These are phyloP conservation scores for Talaromyces liani DNA, from an alignment of 495 filamentous ascomycete species.

Conservation along the genomic window DNA sequence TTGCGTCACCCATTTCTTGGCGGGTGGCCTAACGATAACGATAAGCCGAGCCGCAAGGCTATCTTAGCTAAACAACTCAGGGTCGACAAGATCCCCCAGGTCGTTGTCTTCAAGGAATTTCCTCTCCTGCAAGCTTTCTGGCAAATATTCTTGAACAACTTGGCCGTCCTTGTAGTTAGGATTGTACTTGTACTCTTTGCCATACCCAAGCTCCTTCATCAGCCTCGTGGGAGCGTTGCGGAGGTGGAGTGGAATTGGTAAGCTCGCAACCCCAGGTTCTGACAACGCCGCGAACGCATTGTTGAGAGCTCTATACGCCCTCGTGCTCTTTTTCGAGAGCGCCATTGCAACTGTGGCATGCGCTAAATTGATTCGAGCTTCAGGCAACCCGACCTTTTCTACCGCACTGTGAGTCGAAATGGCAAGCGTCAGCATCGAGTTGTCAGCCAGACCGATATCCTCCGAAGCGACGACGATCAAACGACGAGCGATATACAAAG, in stretches of 20 bases:
- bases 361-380: slow-evolving; percentile 85
- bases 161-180: slow-evolving; percentile 79
- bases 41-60: background rate
- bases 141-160: slow-evolving; percentile 86
- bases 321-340: slow-evolving; percentile 74
- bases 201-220: slow-evolving; percentile 90
- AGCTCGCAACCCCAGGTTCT: slow-evolving; percentile 70
- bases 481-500: slow-evolving; percentile 81
- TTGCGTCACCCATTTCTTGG: background rate
- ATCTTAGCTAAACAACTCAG: slow-evolving; percentile 25
- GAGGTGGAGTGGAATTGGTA: slow-evolving; percentile 81
- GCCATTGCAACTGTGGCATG: slow-evolving; percentile 81
- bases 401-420: slow-evolving; percentile 78
- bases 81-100: slow-evolving; percentile 71
- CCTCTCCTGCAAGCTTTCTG: slow-evolving; percentile 58
- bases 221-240: slow-evolving; percentile 84
- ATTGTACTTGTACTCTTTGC: slow-evolving; percentile 93
- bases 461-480: slow-evolving; percentile 90
- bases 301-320: slow-evolving; percentile 75
- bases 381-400: slow-evolving; percentile 88
- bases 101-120: slow-evolving; percentile 77
- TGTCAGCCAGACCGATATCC: slow-evolving; percentile 88
- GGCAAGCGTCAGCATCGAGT: slow-evolving; percentile 73
- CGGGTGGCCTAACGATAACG: background rate
- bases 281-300: slow-evolving; percentile 66